Conservation (phyloP, 139 green algal species). For the Chlorella sp. region DNA sequence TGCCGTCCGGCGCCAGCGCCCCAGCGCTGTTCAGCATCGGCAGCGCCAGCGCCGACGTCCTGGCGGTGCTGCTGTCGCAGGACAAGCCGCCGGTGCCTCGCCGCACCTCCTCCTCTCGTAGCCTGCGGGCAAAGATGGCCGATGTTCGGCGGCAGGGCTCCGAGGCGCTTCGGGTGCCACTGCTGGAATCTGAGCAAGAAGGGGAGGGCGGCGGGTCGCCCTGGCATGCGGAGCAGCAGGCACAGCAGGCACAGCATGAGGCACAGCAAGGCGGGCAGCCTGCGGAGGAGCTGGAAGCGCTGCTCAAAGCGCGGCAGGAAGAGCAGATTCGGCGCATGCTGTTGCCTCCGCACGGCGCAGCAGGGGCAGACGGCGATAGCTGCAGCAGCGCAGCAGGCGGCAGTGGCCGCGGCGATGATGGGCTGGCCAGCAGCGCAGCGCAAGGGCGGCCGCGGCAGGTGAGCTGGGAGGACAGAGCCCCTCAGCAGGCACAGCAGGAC, state of each 20-base stretch:
- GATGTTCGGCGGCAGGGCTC: not conserved
- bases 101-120: conserved; percentile 1
- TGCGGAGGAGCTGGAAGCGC: too few relatives aligned
- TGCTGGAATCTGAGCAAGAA: conserved; percentile 4
- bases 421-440: too few relatives aligned
- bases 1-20: not conserved
- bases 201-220: not conserved
- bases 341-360: too few relatives aligned
- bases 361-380: too few relatives aligned
- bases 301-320: too few relatives aligned
- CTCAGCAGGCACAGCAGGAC: too few relatives aligned
- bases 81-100: conserved; percentile 18
- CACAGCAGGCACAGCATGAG: not conserved
- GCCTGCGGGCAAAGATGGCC: not conserved
- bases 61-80: not conserved
- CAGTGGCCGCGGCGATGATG: too few relatives aligned
- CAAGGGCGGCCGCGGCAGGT: too few relatives aligned
- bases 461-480: too few relatives aligned
- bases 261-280: not conserved
- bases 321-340: too few relatives aligned
- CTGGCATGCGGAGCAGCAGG: not conserved
- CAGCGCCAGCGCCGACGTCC: not conserved
- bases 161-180: not conserved
- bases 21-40: not conserved
- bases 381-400: too few relatives aligned